phyloP scores from a whole-genome alignment of 371 early-diverging fungal species.

The Mucor indicus region DNA sequence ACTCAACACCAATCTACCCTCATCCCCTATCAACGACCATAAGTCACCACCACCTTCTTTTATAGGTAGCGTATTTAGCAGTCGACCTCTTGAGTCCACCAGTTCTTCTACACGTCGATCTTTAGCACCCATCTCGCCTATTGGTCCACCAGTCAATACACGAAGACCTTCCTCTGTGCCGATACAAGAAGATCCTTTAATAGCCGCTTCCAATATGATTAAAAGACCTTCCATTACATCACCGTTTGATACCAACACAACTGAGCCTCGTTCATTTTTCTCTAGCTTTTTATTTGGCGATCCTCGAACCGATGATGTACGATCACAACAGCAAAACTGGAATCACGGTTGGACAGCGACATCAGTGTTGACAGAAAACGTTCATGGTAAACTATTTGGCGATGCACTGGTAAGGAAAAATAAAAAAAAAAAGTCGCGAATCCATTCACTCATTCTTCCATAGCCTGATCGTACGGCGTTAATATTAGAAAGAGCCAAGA shows the following conservation, averaged over 20 bases:
- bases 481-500: slow-evolving; percentile 22
- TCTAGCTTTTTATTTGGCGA: slow-evolving; percentile 44
- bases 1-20: slow-evolving; percentile 1
- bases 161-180: too few relatives aligned
- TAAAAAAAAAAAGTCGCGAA: too few relatives aligned
- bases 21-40: slow-evolving; percentile 1
- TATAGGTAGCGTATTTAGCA: too few relatives aligned
- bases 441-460: background rate
- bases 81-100: background rate
- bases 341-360: slow-evolving; percentile 38
- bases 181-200: too few relatives aligned
- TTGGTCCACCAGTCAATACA: slow-evolving; percentile 28
- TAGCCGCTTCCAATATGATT: background rate
- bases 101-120: slow-evolving; percentile 13
- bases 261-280: slow-evolving; percentile 32
- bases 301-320: too few relatives aligned
- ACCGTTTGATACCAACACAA: too few relatives aligned
- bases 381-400: slow-evolving; percentile 37
- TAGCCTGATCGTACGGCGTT: slow-evolving; percentile 11
- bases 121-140: slow-evolving; percentile 28
- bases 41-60: too few relatives aligned
- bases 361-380: slow-evolving; percentile 31
- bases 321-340: background rate
- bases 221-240: too few relatives aligned
- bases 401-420: slow-evolving; percentile 36